A percentile compares a stretch with the other conserved stretches of the same genome.
These are phyloP conservation scores for Talaromyces nanjingensis DNA, from an alignment of 495 filamentous ascomycete genomes.

Conservation along the genomic window DNA sequence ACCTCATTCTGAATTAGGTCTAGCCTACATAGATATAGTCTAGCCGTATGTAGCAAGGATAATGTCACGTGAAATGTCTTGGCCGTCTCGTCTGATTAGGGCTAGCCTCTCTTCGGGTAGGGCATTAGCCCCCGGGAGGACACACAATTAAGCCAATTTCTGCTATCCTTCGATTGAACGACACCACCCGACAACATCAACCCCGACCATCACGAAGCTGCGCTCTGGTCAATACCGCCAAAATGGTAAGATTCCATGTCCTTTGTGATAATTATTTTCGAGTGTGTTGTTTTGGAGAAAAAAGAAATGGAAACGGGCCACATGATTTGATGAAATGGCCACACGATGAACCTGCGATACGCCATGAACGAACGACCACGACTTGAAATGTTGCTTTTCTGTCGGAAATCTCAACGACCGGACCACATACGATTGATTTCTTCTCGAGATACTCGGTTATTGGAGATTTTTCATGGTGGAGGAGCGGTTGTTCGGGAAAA, in stretches of 20 bases:
- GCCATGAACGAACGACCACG: neutral
- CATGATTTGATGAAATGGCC: neutral
- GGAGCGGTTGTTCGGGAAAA: neutral
- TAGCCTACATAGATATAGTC: neutral
- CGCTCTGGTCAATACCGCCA: constrained; percentile 47
- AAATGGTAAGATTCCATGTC: constrained; percentile 46
- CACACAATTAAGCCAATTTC: constrained; percentile 21
- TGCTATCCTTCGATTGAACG: constrained; percentile 33
- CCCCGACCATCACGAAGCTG: constrained; percentile 37
- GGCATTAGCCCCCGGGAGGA: constrained; percentile 44
- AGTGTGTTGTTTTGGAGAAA: constrained; percentile 16
- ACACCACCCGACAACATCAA: constrained; percentile 41
- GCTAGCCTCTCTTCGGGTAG: constrained; percentile 34
- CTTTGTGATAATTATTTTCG: too few species aligned
- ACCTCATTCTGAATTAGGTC: neutral
- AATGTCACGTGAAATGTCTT: neutral
- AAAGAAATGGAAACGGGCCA: constrained; percentile 11
- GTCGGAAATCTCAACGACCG: neutral
- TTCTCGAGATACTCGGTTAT: neutral
- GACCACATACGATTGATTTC: neutral
- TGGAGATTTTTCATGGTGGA: neutral
- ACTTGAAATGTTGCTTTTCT: neutral
- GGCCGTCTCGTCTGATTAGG: constrained; percentile 15
- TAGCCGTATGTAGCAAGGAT: neutral
- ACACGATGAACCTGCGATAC: neutral